Base-by-base conservation (phyloP, 2,329 filamentous ascomycete genomes). In the Leptosphaerulina australis region DNA sequence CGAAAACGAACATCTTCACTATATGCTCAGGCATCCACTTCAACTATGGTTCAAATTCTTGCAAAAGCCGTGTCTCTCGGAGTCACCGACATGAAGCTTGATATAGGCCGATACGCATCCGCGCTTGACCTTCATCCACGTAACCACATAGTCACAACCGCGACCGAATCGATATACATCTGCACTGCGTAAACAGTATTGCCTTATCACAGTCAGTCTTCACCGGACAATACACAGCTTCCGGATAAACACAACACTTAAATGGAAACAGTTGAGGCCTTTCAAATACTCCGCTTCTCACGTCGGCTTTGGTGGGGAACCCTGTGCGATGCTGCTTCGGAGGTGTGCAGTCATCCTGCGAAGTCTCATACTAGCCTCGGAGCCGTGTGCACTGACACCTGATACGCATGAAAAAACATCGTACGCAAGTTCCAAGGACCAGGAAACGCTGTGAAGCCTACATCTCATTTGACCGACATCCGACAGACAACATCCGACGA, bases 271-370 rank as follows among this genome's bases (percentile, higher is more conserved):
- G n/a, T n/a, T 8, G 10, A 30, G n/a, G 10, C 7, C 5, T 2
- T 1, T 12, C 17, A 18, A 22, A 10, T 11, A 10, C 11, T 12
- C 17, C 17, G 9, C 12, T 17, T 9, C n/a, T n/a, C 18, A 8
- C 5, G 18, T 28, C 37, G 37, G 45, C 37, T 48, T 30, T 11
- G 11, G 29, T n/a, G 37, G 45, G 37, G 31, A 41, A 5, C 36
- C 25, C 20, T 37, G 37, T 43, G 37, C 14, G 20, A 48, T 41
- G 26, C 18, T 41, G 12, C 10, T 25, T 31, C 10, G 44, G 37
- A 20, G 24, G 21, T 6, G 14, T 40, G 15, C 31, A 37, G 25
- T 22, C n/a, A 9, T 9, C 5, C 21, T 37, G 33, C 20, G n/a
- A 17, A 31, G 25, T 5, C 33, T 33, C 12, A 6, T 8, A 5